These are phyloP conservation scores for Beauveria brongniartii DNA, from an alignment of 2,329 filamentous ascomycete genomes.

Conservation along the genomic window DNA sequence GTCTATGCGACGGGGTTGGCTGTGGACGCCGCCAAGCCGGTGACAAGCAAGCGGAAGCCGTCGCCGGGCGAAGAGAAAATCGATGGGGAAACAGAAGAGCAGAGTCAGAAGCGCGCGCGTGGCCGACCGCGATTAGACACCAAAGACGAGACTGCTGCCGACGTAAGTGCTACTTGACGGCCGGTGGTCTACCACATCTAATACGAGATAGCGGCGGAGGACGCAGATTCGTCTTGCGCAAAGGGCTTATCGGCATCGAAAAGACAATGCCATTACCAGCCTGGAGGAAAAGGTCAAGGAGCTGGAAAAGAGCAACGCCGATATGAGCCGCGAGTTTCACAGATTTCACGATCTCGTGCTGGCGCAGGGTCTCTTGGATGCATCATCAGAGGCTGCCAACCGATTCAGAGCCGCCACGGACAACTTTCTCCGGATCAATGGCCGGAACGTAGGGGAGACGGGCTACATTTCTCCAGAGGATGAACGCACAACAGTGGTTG, in stretches of 20 bases:
- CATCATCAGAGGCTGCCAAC: conserved; percentile 47
- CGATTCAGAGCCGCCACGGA: conserved; percentile 50
- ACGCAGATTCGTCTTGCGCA: conserved; percentile 85
- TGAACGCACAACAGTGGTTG: conserved; percentile 4
- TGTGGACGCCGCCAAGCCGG: neutral
- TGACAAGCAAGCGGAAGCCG: conserved; percentile 18
- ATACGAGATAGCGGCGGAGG: conserved; percentile 55
- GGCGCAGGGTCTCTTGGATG: conserved; percentile 47
- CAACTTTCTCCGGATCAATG: conserved; percentile 48
- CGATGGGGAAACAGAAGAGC: conserved; percentile 29
- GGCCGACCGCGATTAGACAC: conserved; percentile 69
- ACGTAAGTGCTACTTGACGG: conserved; percentile 49
- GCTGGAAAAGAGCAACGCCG: conserved; percentile 60
- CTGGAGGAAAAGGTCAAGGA: conserved; percentile 63
- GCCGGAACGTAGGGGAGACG: conserved; percentile 32
- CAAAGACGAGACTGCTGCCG: conserved; percentile 69
- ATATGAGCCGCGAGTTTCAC: conserved; percentile 66
- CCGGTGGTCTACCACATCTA: conserved; percentile 14
- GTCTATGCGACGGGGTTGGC: neutral
- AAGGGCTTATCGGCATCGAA: conserved; percentile 74
- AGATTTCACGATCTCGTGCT: conserved; percentile 56
- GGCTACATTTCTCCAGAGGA: conserved; percentile 13
- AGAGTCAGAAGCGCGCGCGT: conserved; percentile 52
- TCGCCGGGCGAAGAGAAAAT: conserved; percentile 10
- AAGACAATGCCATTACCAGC: conserved; percentile 70